Conservation (phyloP, 306 rosid genomes). For the Luffa acutangula region DNA sequence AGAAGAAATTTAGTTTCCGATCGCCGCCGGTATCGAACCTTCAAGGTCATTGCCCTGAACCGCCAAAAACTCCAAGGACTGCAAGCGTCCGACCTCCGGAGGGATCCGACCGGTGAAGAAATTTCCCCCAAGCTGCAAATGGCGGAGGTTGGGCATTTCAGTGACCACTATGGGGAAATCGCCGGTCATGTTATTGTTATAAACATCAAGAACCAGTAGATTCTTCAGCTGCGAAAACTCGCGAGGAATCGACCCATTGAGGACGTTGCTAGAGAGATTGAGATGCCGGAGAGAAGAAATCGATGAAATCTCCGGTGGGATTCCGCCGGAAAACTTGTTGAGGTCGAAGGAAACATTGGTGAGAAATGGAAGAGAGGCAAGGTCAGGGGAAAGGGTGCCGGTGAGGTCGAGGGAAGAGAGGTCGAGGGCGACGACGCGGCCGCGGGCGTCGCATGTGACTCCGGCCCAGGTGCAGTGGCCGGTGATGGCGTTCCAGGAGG, state of each 20-base stretch:
- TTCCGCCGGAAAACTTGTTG: conserved; percentile 43
- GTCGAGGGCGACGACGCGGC: not conserved
- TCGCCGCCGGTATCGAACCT: conserved; percentile 56
- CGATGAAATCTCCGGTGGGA: conserved; percentile 46
- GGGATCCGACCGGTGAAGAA: conserved; percentile 73
- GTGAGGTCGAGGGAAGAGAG: conserved; percentile 40
- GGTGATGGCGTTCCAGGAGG: conserved; percentile 11
- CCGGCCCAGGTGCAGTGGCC: not conserved
- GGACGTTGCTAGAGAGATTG: conserved; percentile 70
- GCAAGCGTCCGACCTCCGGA: conserved; percentile 50
- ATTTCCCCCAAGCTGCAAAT: conserved; percentile 83
- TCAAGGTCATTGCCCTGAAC: conserved; percentile 70
- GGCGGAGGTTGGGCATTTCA: conserved; percentile 43
- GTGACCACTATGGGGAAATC: conserved; percentile 43
- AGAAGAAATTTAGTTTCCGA: no score
- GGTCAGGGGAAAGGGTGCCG: conserved; percentile 38
- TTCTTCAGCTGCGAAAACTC: conserved; percentile 21
- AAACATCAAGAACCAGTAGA: conserved; percentile 61
- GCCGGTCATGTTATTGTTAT: conserved; percentile 78
- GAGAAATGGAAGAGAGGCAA: conserved; percentile 49
- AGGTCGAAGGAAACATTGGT: conserved; percentile 42
- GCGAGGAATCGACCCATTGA: conserved; percentile 57
- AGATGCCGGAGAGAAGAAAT: conserved; percentile 38
- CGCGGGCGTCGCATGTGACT: not conserved
- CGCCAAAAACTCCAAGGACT: conserved; percentile 50